phyloP scores from a whole-genome alignment of 176 grass and related monocot genomes.

The Carex cristatella region DNA sequence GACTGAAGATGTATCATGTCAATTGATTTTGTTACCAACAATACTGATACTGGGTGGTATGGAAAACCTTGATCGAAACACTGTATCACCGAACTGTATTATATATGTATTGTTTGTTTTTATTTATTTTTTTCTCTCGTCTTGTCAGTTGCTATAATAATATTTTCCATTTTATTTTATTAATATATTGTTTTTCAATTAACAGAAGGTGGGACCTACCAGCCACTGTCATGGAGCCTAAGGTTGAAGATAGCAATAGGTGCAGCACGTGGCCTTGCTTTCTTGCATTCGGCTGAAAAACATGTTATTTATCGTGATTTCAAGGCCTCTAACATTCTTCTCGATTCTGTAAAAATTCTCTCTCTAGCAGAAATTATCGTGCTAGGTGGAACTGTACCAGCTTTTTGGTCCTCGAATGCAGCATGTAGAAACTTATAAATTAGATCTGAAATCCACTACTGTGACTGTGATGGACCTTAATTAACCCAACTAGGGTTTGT shows the following conservation, averaged over 20 bases:
- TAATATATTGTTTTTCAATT: not conserved
- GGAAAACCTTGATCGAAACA: not conserved
- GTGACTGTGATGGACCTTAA: not conserved
- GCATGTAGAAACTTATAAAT: not conserved
- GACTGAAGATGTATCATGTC: not conserved
- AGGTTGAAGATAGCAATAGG: slow-evolving; percentile 46
- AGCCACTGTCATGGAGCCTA: slow-evolving; percentile 37
- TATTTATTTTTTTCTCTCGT: not conserved
- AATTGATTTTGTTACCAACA: not conserved
- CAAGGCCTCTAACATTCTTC: slow-evolving; percentile 47
- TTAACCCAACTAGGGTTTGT: not conserved
- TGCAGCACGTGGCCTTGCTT: slow-evolving; percentile 48
- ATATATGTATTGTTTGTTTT: not conserved
- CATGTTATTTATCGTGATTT: slow-evolving; percentile 51
- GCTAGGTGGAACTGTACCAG: not conserved
- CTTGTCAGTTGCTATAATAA: not conserved
- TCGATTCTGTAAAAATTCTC: slow-evolving; percentile 32
- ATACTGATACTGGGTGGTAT: not conserved
- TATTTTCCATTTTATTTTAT: slow-evolving; percentile 7
- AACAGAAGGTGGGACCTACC: slow-evolving; percentile 21
- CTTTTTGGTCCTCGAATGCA: not conserved
- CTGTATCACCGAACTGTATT: not conserved
- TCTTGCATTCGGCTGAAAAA: slow-evolving; percentile 39
- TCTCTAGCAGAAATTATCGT: not conserved
- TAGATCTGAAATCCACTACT: not conserved